Percentiles rank a stretch among this genome's conserved stretches.
These are phyloP conservation scores for Kwoniella mangroviensis DNA, from an alignment of 768 basidiomycete species.

Conservation along the genomic window DNA sequence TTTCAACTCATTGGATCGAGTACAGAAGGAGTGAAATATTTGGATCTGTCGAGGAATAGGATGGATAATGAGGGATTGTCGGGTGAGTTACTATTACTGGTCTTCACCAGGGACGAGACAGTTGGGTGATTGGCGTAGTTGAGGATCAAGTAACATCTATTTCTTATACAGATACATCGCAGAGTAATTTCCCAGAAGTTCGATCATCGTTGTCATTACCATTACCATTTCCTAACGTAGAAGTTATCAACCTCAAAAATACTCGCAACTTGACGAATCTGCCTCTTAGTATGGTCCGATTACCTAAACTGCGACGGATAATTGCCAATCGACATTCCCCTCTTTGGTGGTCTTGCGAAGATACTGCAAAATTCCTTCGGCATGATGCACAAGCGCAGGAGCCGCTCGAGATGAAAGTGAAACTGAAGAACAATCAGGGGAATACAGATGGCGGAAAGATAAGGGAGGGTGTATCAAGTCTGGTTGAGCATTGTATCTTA, in stretches of 20 bases:
- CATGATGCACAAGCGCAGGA: neutral
- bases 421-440: neutral
- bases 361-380: too few species aligned
- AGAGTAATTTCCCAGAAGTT: conserved; percentile 4
- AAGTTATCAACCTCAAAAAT: conserved; percentile 15
- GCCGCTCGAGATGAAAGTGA: too few species aligned
- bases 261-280: conserved; percentile 15
- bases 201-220: neutral
- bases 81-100: neutral
- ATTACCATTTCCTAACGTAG: conserved; percentile 16
- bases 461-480: conserved; percentile 1
- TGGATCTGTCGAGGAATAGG: conserved; percentile 23
- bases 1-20: conserved; percentile 5
- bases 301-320: conserved; percentile 6
- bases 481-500: neutral
- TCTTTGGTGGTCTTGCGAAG: neutral
- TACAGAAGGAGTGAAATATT: neutral
- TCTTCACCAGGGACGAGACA: too few species aligned
- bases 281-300: conserved; percentile 11
- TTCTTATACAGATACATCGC: neutral
- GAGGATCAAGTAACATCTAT: neutral
- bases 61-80: neutral
- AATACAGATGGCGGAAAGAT: too few species aligned
- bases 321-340: neutral
- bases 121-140: too few species aligned